phyloP scores from a whole-genome alignment of 192 early-diverging fungal species.

The Coemansia sp. region DNA sequence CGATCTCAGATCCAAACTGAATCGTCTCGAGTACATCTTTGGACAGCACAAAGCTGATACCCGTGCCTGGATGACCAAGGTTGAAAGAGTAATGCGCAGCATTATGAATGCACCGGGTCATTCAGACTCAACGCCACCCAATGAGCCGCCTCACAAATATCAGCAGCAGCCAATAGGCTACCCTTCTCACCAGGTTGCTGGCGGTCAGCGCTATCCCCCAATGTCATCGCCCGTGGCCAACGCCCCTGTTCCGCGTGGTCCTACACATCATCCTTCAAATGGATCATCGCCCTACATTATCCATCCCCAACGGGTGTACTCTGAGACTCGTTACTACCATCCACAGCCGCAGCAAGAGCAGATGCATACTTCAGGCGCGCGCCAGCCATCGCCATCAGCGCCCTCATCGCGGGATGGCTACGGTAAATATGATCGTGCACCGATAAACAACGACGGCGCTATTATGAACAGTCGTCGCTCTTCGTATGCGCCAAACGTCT shows the following conservation, averaged over 20 bases:
- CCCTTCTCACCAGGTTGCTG: too few relatives aligned
- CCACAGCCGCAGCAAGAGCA: neutral
- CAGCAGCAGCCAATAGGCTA: neutral
- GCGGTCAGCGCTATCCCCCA: constrained; percentile 4
- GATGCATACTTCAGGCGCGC: neutral
- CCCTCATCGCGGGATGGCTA: neutral
- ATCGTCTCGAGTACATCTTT: constrained; percentile 31
- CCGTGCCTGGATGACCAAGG: constrained; percentile 37
- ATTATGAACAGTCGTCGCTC: neutral
- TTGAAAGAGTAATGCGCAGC: constrained; percentile 26
- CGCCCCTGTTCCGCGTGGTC: neutral
- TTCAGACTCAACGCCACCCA: constrained; percentile 3
- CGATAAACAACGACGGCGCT: neutral
- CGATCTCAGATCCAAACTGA: constrained; percentile 31
- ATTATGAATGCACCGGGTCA: neutral
- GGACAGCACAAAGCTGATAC: constrained; percentile 38
- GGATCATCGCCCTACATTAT: neutral
- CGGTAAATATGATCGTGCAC: neutral
- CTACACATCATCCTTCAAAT: neutral
- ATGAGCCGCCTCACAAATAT: constrained; percentile 4
- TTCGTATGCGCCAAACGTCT: neutral
- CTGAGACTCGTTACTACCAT: constrained; percentile 5
- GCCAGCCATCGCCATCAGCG: neutral
- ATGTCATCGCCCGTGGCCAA: neutral
- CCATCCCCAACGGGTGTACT: constrained; percentile 2